Percentiles rank a stretch among this genome's conserved stretches.
phyloP scores from a whole-genome alignment of 2,329 filamentous ascomycete genomes.

The Penicillium sclerotigenum region DNA sequence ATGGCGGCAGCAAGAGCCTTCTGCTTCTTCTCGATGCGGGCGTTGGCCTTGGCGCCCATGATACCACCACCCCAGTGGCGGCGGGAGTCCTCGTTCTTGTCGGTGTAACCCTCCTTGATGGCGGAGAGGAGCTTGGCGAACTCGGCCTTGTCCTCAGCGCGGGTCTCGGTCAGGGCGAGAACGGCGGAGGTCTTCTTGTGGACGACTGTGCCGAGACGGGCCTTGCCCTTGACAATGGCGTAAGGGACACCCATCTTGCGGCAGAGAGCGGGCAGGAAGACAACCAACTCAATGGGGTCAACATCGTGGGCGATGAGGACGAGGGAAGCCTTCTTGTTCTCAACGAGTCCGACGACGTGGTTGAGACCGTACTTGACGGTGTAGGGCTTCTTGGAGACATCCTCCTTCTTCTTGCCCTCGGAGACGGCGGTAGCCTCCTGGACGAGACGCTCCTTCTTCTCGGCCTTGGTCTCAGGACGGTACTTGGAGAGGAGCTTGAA shows the following conservation, averaged over 20 bases:
- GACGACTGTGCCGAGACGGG: conserved; percentile 94
- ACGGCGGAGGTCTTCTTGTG: conserved; percentile 99
- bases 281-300: conserved; percentile 98
- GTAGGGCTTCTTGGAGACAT: conserved; percentile 99
- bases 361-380: conserved; percentile 99
- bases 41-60: conserved; percentile 93
- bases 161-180: conserved; percentile 92
- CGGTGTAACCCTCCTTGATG: conserved; percentile 96
- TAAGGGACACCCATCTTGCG: conserved; percentile 99
- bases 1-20: conserved; percentile 92
- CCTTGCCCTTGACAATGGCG: conserved; percentile 99
- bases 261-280: conserved; percentile 98
- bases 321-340: conserved; percentile 99
- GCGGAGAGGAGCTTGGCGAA: conserved; percentile 93
- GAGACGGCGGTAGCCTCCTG: conserved; percentile 97
- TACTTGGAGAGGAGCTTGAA: conserved; percentile 99
- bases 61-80: conserved; percentile 99
- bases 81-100: conserved; percentile 88
- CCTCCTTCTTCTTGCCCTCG: conserved; percentile 99
- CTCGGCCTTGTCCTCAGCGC: conserved; percentile 97
- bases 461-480: conserved; percentile 95
- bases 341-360: conserved; percentile 94
- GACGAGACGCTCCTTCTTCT: conserved; percentile 99
- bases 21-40: conserved; percentile 76
- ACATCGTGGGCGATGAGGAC: conserved; percentile 99